Base-by-base conservation (phyloP, 352 stramenopile genomes). In the Globisporangium rhizosaccharum region DNA sequence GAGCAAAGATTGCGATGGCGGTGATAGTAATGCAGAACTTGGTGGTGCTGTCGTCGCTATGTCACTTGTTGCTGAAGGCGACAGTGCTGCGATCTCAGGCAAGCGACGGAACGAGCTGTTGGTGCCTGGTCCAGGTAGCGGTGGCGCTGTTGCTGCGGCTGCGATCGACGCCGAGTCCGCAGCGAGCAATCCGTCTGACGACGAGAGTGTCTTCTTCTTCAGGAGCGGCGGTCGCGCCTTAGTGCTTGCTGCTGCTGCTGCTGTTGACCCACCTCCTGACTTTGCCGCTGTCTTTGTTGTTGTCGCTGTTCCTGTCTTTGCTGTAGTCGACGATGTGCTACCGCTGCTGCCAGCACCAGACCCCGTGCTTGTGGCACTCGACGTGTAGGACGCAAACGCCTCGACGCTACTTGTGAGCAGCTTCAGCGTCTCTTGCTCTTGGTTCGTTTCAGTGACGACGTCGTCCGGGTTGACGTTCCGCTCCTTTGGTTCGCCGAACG, bases 401-500 rank as follows among this genome's bases (percentile, higher is more conserved):
- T 26, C 44, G 9, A 12, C 18, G 2, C 57, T 60, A 12, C 51
- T 72, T 7, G 25, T 53, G 14, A 26, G 23, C n/a, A 23, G 8
- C 47, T 54, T 15, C n/a, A 18, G 44, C 18, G 9, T 47, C 33
- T 51, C n/a, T 36, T 56, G 36, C 14, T 56, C 56, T 14, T 62
- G 56, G 48, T 56, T 56, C 14, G 48, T 51, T 12, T 46, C 17
- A 0, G 18, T n/a, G 2, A 28, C 62, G 50, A 51, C 57, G 18
- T 49, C 44, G 39, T 70, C 59, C 12, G 57, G 60, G 41, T 63
- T 56, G 42, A 53, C 20, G 44, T 49, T 28, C 17, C 44, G 44
- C 17, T 42, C 28, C n/a, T 59, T 74, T n/a, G 68, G 59, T 49
- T 88, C 73, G 3, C 57, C 74, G 47, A 90, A 82, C 23, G 82